Percentiles rank a stretch among this genome's conserved stretches.
phyloP scores from a whole-genome alignment of 768 basidiomycete genomes.

The Agrocybe praecox region DNA sequence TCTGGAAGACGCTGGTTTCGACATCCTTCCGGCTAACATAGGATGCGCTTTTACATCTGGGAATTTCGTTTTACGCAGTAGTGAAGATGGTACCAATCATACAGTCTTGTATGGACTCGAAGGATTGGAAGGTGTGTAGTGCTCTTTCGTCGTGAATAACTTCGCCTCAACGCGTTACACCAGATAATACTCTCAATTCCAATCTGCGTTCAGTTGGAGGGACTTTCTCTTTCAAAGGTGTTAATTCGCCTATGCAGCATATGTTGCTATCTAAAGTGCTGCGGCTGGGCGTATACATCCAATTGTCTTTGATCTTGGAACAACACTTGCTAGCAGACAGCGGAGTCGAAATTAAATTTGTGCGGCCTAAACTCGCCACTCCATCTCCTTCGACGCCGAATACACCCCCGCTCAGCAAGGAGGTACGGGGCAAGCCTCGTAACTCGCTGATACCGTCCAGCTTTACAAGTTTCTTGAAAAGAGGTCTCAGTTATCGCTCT shows the following conservation, averaged over 20 bases:
- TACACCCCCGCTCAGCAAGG: neutral
- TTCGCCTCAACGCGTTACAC: conserved; percentile 6
- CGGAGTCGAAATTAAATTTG: conserved; percentile 47
- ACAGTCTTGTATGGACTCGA: conserved; percentile 51
- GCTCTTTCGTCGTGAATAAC: neutral
- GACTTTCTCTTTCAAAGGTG: conserved; percentile 56
- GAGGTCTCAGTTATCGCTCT: conserved; percentile 17
- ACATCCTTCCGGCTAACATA: conserved; percentile 35
- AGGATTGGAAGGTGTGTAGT: conserved; percentile 50
- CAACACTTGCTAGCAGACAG: conserved; percentile 57
- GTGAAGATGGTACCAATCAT: conserved; percentile 27
- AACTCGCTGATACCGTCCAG: conserved; percentile 39
- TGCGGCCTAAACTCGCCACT: conserved; percentile 29
- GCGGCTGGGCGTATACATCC: conserved; percentile 51
- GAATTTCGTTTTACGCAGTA: conserved; percentile 39
- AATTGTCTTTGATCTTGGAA: conserved; percentile 63
- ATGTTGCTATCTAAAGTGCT: conserved; percentile 48
- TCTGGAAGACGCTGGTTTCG: conserved; percentile 42
- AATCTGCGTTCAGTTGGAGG: conserved; percentile 54
- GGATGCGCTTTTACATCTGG: conserved; percentile 49
- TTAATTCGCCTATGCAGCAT: conserved; percentile 44
- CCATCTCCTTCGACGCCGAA: conserved; percentile 25
- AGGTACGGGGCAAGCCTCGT: conserved; percentile 8
- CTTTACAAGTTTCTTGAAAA: conserved; percentile 39
- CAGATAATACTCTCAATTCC: conserved; percentile 11